Percentiles rank a stretch among this genome's conserved stretches.
Evolutionary conservation across 345 rosid species (phyloP).

Genomic region (Atalantia buxifolia): DNA sequence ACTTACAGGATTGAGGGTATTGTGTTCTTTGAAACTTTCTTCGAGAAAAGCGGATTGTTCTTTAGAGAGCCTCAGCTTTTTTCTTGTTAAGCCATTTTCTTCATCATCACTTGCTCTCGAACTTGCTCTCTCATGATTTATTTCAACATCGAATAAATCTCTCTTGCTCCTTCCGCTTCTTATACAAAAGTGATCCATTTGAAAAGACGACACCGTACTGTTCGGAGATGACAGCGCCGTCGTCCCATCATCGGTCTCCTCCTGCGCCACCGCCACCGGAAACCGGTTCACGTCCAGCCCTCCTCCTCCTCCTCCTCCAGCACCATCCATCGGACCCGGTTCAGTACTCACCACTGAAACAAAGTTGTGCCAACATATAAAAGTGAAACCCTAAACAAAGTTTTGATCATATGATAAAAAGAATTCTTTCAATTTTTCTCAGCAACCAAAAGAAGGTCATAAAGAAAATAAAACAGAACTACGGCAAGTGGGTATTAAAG

Average conservation of each 20-base stretch:
- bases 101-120: constrained; percentile 85
- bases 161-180: constrained; percentile 47
- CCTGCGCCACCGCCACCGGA: constrained; percentile 19
- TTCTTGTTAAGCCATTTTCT: constrained; percentile 81
- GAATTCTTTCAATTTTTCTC: constrained; percentile 5
- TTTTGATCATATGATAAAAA: no score
- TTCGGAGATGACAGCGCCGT: constrained; percentile 67
- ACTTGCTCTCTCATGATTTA: constrained; percentile 42
- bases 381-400: background rate
- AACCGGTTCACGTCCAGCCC: constrained; percentile 50
- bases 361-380: background rate
- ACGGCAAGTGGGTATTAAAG: constrained; percentile 27
- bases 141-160: constrained; percentile 41
- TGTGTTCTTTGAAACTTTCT: constrained; percentile 90
- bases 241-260: constrained; percentile 49
- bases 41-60: constrained; percentile 95
- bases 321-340: constrained; percentile 34
- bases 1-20: constrained; percentile 83
- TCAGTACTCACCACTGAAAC: constrained; percentile 29
- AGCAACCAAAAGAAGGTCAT: background rate
- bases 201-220: constrained; percentile 82
- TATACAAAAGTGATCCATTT: constrained; percentile 63
- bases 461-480: background rate
- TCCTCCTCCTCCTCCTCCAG: constrained; percentile 22
- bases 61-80: constrained; percentile 89